Percentiles rank a stretch among this genome's conserved stretches.
These are phyloP conservation scores for Vitis cinerea DNA, from an alignment of 164 flowering plant genomes.

Conservation along the genomic window DNA sequence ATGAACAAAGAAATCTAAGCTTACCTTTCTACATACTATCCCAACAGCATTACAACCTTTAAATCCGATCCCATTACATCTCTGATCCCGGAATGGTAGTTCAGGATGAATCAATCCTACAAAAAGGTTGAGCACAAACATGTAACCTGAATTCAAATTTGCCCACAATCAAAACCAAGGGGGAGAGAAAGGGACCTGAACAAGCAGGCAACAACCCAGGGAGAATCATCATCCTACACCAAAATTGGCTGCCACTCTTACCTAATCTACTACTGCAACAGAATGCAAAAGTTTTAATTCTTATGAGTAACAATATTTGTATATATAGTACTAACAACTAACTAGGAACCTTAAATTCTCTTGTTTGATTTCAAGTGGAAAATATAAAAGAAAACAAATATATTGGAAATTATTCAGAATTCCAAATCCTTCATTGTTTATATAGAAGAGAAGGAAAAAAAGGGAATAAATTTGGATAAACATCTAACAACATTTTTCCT, in stretches of 20 bases:
- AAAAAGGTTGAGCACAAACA: background rate
- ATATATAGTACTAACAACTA: no score
- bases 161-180: background rate
- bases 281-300: background rate
- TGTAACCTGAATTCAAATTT: background rate
- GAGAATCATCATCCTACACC: slow-evolving; percentile 9
- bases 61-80: background rate
- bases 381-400: no score
- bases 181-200: slow-evolving; percentile 9
- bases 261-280: background rate
- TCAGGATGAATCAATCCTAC: slow-evolving; percentile 11
- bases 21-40: background rate
- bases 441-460: no score
- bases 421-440: no score
- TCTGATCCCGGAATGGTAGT: background rate
- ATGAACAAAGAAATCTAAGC: background rate
- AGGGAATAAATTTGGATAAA: no score
- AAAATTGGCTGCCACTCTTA: background rate
- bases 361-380: no score
- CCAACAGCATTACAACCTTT: background rate
- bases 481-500: no score
- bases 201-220: slow-evolving; percentile 7
- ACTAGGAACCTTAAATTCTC: no score
- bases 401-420: no score
- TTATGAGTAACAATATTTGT: no score